These are phyloP conservation scores for Coemansia sp. DNA, from an alignment of 192 early-diverging fungal species.

Conservation along the genomic window DNA sequence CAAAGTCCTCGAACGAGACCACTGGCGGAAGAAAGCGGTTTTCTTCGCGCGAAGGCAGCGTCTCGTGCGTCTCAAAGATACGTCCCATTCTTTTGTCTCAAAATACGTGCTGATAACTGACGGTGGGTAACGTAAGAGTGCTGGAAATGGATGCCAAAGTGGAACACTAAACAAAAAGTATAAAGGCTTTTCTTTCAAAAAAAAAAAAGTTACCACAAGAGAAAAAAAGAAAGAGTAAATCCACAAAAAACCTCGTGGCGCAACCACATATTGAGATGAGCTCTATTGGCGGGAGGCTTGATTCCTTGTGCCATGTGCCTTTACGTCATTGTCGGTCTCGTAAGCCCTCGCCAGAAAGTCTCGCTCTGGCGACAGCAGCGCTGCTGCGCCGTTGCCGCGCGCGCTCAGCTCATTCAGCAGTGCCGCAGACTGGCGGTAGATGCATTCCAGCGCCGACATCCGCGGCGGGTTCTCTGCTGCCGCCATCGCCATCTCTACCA, in stretches of 20 bases:
- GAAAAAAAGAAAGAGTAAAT: not conserved
- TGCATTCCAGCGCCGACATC: slow-evolving; percentile 58
- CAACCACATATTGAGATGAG: too few species aligned
- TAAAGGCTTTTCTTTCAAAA: not conserved
- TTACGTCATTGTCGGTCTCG: too few species aligned
- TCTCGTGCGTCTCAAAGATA: slow-evolving; percentile 29
- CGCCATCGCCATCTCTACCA: slow-evolving; percentile 69
- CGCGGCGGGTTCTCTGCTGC: slow-evolving; percentile 58
- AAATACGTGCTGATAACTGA: too few species aligned
- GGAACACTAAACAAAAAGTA: not conserved
- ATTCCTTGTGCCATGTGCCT: too few species aligned
- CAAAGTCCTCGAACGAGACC: slow-evolving; percentile 33
- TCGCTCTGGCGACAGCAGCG: slow-evolving; percentile 42
- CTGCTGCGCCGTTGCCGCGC: slow-evolving; percentile 38
- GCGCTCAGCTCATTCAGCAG: slow-evolving; percentile 44
- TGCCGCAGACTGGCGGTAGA: slow-evolving; percentile 32
- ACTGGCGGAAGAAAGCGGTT: slow-evolving; percentile 35
- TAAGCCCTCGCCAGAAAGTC: slow-evolving; percentile 24
- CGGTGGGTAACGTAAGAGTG: too few species aligned
- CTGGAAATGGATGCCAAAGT: too few species aligned
- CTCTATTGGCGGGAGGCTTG: too few species aligned
- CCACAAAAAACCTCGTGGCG: too few species aligned
- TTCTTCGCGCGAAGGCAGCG: slow-evolving; percentile 24
- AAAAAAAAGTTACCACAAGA: not conserved
- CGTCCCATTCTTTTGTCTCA: slow-evolving; percentile 21